Evolutionary conservation across 352 stramenopile genomes (phyloP), one percentile per base, ranked within the genome.

Genomic region (Globisporangium canariense): DNA sequence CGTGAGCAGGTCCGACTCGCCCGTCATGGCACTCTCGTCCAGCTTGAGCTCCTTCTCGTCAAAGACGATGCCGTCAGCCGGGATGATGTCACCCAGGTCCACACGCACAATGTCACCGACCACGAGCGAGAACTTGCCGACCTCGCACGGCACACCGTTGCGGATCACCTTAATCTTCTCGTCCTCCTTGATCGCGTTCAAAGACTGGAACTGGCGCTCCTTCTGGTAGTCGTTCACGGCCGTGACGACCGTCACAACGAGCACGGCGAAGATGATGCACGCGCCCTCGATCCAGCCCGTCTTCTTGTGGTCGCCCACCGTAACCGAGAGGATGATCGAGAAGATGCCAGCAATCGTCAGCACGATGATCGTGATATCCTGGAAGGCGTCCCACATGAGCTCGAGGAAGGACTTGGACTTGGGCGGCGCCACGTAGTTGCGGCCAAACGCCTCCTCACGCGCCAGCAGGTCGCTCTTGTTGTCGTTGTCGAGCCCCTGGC

Each of bases 221-320:
- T 97, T 97, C 69, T 89, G 83, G 68, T 97, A 97, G 67, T 98
- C 90, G 63, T 96, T 97, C 34, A 83, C 63, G 38, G 89, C 90
- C 32, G 89, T 94, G 9, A 98, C 88, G 18, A 86, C 75, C 5
- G 88, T 89, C 6, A 97, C 91, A 14, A 98, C 76, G 9, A 97
- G 56, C 46, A 98, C 85, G 32, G 91, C 87, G 13, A 96, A 64
- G 11, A 97, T 75, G 69, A 98, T 98, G 67, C 88, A 94, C 34
- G 81, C 75, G 64, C 90, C 90, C 68, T 98, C 89, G 16, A 97
- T 89, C 90, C 89, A 97, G 3, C 69, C 79, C 9, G 78, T 87
- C 53, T 82, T 71, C 8, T 59, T 61, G 64, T 88, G 73, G n/a
- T 86, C 69, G 36, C 81, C 77, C 46, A 84, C 76, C 0, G 75